Conservation (phyloP, 441 rosid genomes). For the Kokia cookei region DNA sequence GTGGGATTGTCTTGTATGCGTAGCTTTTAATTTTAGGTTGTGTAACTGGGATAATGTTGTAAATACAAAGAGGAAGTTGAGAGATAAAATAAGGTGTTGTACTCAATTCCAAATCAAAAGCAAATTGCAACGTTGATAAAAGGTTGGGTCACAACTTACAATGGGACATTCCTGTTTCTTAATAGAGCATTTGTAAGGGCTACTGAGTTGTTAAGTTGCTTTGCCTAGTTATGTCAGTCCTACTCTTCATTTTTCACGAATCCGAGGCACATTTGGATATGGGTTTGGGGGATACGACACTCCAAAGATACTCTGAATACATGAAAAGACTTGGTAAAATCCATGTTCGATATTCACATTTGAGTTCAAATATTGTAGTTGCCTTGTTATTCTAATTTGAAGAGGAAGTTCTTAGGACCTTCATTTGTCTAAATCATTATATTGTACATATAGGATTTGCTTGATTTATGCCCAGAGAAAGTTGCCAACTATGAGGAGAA, state of each 20-base stretch:
- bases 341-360: background rate
- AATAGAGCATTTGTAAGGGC: background rate
- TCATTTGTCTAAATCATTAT: background rate
- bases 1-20: background rate
- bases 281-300: background rate
- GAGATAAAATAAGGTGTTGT: background rate
- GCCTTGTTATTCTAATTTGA: background rate
- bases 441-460: constrained; percentile 46
- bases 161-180: background rate
- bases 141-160: background rate
- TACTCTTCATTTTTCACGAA: background rate
- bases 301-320: background rate
- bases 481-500: constrained; percentile 74
- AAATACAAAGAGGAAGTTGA: background rate
- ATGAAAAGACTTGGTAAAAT: background rate
- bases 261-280: background rate
- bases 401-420: background rate
- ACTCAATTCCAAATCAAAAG: background rate
- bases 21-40: background rate
- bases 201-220: background rate
- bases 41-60: background rate
- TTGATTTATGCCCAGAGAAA: constrained; percentile 78
- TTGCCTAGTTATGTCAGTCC: background rate
- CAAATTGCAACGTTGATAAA: background rate
- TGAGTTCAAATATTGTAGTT: background rate